phyloP scores from a whole-genome alignment of 2,329 filamentous ascomycete species.

The Plectosphaerella sp. region DNA sequence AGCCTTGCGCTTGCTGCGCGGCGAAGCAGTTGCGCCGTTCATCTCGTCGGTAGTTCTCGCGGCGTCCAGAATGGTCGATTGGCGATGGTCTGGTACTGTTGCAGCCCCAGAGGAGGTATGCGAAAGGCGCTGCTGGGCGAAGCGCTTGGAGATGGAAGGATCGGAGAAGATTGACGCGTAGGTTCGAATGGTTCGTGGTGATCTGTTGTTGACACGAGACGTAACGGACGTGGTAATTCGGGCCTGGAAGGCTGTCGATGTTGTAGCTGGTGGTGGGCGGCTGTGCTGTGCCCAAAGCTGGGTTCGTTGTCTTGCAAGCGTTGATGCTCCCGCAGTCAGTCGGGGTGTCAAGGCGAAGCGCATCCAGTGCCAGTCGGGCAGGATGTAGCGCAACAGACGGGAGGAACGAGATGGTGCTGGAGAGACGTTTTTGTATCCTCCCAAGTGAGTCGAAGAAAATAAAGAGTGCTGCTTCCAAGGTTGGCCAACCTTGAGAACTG shows the following conservation, averaged over 20 bases:
- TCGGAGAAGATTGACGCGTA: background rate
- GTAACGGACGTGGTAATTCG: background rate
- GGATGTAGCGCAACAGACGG: background rate
- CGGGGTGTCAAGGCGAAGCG: background rate
- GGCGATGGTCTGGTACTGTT: too few species aligned
- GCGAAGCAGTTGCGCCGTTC: conserved; percentile 35
- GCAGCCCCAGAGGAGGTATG: too few species aligned
- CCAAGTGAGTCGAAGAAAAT: background rate
- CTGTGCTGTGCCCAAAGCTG: background rate
- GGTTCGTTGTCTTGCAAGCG: background rate
- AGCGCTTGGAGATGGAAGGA: background rate
- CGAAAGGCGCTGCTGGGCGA: too few species aligned
- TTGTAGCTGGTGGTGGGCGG: background rate
- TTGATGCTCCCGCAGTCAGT: background rate
- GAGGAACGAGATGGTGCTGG: too few species aligned
- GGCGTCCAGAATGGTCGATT: too few species aligned
- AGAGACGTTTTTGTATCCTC: too few species aligned
- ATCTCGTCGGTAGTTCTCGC: conserved; percentile 22
- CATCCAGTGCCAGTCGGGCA: background rate
- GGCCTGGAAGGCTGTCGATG: background rate
- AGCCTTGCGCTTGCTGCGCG: conserved; percentile 49
- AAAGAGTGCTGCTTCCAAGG: background rate
- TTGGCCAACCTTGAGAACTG: background rate
- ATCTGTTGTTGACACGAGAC: background rate
- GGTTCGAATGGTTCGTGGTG: background rate